Evolutionary conservation across 2,329 filamentous ascomycete species (phyloP).

Genomic region (Cercospora zeina): DNA sequence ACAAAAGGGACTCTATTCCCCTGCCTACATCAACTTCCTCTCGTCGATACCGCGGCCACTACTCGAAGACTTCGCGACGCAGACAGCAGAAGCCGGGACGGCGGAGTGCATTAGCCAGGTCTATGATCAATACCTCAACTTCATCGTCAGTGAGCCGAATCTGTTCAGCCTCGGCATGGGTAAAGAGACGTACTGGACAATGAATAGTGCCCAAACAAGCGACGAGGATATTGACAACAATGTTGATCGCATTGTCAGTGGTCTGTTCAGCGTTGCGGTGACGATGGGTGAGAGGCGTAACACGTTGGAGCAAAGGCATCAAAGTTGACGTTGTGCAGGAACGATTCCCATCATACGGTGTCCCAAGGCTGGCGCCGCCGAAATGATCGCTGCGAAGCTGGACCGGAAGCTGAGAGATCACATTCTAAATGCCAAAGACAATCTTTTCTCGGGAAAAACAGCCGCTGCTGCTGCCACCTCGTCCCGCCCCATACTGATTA

Average conservation of each 20-base stretch:
- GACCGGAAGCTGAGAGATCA: conserved; percentile 96
- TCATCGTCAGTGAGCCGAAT: conserved; percentile 92
- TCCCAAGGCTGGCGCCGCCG: conserved; percentile 87
- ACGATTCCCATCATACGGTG: conserved; percentile 94
- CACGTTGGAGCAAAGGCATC: not conserved
- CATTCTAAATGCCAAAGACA: conserved; percentile 95
- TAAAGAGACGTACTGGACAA: conserved; percentile 90
- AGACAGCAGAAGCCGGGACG: conserved; percentile 80
- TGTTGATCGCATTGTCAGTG: conserved; percentile 88
- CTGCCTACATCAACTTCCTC: conserved; percentile 95
- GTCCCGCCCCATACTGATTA: conserved; percentile 83
- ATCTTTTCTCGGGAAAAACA: conserved; percentile 74
- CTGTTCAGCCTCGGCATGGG: conserved; percentile 92
- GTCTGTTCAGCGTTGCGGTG: conserved; percentile 96
- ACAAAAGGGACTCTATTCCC: conserved; percentile 82
- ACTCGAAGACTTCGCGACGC: conserved; percentile 89
- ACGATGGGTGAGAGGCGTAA: conserved; percentile 74
- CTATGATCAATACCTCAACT: conserved; percentile 96
- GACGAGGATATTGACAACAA: conserved; percentile 86
- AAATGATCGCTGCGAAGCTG: conserved; percentile 90
- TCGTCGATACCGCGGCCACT: conserved; percentile 87
- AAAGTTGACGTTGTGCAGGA: conserved; percentile 51
- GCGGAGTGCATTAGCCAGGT: conserved; percentile 89
- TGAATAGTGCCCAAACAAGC: conserved; percentile 88
- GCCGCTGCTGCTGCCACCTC: conserved; percentile 66